Evolutionary conservation across 805 yeast species (phyloP).

Genomic region (Lipomyces sp.): DNA sequence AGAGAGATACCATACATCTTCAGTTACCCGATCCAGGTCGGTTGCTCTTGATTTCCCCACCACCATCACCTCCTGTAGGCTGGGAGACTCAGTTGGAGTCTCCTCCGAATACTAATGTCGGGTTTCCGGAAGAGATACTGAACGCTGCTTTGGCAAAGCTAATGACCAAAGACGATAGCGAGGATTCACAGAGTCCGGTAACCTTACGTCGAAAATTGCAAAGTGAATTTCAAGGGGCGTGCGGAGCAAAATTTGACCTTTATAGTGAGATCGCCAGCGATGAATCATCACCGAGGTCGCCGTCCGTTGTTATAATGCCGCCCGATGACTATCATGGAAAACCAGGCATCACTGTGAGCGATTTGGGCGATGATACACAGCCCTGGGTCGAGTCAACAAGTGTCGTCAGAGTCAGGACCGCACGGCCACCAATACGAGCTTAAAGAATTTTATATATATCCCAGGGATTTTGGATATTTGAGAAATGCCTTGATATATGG

Average conservation of each 20-base stretch:
- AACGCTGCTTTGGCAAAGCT: slow-evolving; percentile 26
- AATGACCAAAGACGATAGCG: background rate
- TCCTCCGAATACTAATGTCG: slow-evolving; percentile 37
- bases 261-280: slow-evolving; percentile 1
- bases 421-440: background rate
- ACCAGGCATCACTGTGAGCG: slow-evolving; percentile 32
- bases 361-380: slow-evolving; percentile 7
- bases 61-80: slow-evolving; percentile 42
- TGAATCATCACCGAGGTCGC: slow-evolving; percentile 5
- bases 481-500: background rate
- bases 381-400: background rate
- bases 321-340: slow-evolving; percentile 10
- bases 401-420: background rate
- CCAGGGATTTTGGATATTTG: background rate
- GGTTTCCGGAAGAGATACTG: slow-evolving; percentile 27
- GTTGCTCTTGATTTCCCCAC: slow-evolving; percentile 40
- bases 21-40: slow-evolving; percentile 38
- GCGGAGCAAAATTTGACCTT: slow-evolving; percentile 3
- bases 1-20: slow-evolving; percentile 22
- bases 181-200: background rate
- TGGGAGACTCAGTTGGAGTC: slow-evolving; percentile 38
- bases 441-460: background rate
- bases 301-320: slow-evolving; percentile 7
- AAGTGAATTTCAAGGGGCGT: background rate
- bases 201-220: background rate